Base-by-base conservation (phyloP, 805 yeast genomes). In the Millerozyma miso region DNA sequence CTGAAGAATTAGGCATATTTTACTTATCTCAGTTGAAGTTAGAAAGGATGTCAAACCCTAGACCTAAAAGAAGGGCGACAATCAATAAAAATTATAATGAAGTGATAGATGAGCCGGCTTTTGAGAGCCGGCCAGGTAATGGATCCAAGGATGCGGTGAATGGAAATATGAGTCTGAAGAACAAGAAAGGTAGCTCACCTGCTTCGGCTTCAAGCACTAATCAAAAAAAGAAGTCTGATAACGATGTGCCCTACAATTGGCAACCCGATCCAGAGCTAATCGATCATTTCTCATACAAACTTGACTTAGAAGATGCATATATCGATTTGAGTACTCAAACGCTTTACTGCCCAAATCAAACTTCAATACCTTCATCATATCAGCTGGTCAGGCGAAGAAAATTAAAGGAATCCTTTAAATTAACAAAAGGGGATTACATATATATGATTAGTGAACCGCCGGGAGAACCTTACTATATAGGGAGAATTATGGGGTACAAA, bases 391-490 rank as follows among this genome's bases (percentile, higher is more conserved):
- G 42, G 17, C 38, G 41, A n/a, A 36, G 49, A 15, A 46, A 48
- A 37, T 19, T 43, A 1, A 49, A 58, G 44, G 65, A 63, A 38
- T 58, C 64, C 3, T 57, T 63, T 42, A 59, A 55, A 37, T 45
- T 78, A n/a, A 46, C 47, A 3, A 78, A 77, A 47, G 79, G 79
- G 41, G 95, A 89, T 44, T 80, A 73, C 45, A 83, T 89, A 7
- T 89, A 85, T 58, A 80, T 90, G 81, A 74, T 90, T 10, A 80
- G 93, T 48, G 97, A 88, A 60, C 96, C 96, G 1, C 88, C 96
- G 0, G 93, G 96, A 2, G 97, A 88, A 54, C 97, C 98, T 0
- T 93, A 85, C 67, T 87, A 88, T 54, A 77, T 93, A 35, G 98
- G 95, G 1, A 71, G 91, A 34, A 74, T 91, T 33, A 77, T 87